Base-by-base conservation (phyloP, 2,329 filamentous ascomycete genomes). In the Colletotrichum godetiae region DNA sequence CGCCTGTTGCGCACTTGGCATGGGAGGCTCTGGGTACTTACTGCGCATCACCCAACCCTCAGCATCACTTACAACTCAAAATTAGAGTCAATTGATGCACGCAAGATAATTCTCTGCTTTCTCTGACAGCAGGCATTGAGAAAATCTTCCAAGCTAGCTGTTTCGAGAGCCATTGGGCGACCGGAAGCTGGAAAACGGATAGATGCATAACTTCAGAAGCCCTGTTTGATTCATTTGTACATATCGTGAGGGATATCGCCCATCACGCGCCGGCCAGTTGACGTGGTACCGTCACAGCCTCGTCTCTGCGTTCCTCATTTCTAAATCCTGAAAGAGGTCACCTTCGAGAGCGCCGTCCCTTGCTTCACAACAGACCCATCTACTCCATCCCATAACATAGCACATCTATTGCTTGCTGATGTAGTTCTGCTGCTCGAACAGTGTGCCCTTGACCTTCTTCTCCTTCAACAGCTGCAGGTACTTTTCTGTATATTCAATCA, bases 351-450 rank as follows among this genome's bases (percentile, higher is more conserved):
- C 56, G 56, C 59, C 49, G 57, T 46, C 52, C n/a, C 33, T 12
- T 71, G 29, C 19, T 60, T 31, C 35, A 33, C 24, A 49, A 46
- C 19, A 37, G 46, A 58, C 22, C 29, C 22, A 66, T 52, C 33
- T 37, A 29, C 58, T 24, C 59, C 61, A 58, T 72, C 46, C 49
- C 61, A 49, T 63, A 35, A 65, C 24, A 57, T 6, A 35, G 46
- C n/a, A 31, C 27, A 13, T 59, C 55, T 57, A 73, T 71, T 85
- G 81, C 85, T 92, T 88, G 65, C 86, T 83, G 73, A 92, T 81
- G 83, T 94, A 94, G 86, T 95, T 95, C 81, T 93, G 92, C 85
- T 95, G 93, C 80, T 95, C 86, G 78, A 94, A 95, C 76, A 94
- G 86, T 82, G 94, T 94, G 73, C 94, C 94, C 86, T 91, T 92